Evolutionary conservation across 345 rosid genomes (phyloP).

Genomic region (Stellera chamaejasme): DNA sequence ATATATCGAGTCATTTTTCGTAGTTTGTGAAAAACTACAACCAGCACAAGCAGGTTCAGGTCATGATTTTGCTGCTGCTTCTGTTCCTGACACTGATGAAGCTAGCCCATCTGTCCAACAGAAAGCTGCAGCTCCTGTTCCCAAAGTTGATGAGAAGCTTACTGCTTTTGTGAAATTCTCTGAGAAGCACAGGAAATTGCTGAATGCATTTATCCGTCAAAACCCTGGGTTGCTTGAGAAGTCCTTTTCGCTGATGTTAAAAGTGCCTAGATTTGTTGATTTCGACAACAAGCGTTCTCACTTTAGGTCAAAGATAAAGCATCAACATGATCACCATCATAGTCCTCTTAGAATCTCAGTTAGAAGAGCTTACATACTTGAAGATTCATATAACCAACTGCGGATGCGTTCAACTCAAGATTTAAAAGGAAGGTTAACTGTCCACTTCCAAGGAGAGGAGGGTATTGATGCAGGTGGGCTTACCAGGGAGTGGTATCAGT

Average conservation of each 20-base stretch:
- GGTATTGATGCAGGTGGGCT: slow-evolving; percentile 99
- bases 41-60: slow-evolving; percentile 62
- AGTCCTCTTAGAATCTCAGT: slow-evolving; percentile 87
- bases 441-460: slow-evolving; percentile 96
- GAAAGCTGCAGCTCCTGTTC: slow-evolving; percentile 37
- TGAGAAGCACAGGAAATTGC: slow-evolving; percentile 86
- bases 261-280: slow-evolving; percentile 91
- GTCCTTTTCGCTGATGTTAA: slow-evolving; percentile 91
- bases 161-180: slow-evolving; percentile 78
- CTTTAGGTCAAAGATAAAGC: slow-evolving; percentile 92
- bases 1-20: slow-evolving; percentile 89
- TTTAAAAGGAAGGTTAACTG: slow-evolving; percentile 88
- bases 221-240: slow-evolving; percentile 92
- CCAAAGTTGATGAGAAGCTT: slow-evolving; percentile 72
- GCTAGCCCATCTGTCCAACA: slow-evolving; percentile 42
- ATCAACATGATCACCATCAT: slow-evolving; percentile 88
- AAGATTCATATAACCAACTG: slow-evolving; percentile 95
- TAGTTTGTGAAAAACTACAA: slow-evolving; percentile 80
- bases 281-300: slow-evolving; percentile 91
- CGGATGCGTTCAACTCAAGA: slow-evolving; percentile 79
- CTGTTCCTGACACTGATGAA: slow-evolving; percentile 62
- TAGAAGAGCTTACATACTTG: slow-evolving; percentile 92
- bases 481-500: slow-evolving; percentile 99
- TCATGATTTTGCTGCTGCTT: slow-evolving; percentile 43
- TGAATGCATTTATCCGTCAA: slow-evolving; percentile 91